phyloP scores from a whole-genome alignment of 768 basidiomycete genomes.

The Hemileccinum impolitum region DNA sequence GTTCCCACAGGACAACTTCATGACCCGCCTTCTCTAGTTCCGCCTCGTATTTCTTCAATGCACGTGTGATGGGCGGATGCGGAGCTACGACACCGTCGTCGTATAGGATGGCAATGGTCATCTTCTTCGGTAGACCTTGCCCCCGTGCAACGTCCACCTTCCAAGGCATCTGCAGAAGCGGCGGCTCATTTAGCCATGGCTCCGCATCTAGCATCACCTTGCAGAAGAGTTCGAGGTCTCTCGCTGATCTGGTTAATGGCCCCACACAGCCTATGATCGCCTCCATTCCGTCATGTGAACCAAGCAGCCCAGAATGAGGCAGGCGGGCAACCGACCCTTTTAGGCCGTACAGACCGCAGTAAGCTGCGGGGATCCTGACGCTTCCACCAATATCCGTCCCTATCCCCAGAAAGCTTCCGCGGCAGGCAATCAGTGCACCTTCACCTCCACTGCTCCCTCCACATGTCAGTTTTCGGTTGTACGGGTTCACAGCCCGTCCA shows the following conservation, averaged over 20 bases:
- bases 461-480: constrained; percentile 41
- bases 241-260: constrained; percentile 45
- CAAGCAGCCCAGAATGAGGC: constrained; percentile 48
- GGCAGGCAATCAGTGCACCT: constrained; percentile 41
- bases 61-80: constrained; percentile 45
- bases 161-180: constrained; percentile 51
- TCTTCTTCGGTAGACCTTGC: constrained; percentile 35
- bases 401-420: constrained; percentile 39
- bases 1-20: constrained; percentile 48
- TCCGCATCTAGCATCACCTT: constrained; percentile 42
- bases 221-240: constrained; percentile 49
- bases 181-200: constrained; percentile 46
- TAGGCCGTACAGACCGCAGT: constrained; percentile 41
- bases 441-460: constrained; percentile 52
- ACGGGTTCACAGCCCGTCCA: constrained; percentile 71
- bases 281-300: constrained; percentile 53
- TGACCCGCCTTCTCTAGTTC: constrained; percentile 45
- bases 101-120: constrained; percentile 46
- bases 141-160: constrained; percentile 38
- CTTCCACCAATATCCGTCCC: constrained; percentile 52
- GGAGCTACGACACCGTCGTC: constrained; percentile 51
- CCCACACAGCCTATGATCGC: constrained; percentile 49
- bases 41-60: constrained; percentile 37
- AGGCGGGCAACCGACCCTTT: constrained; percentile 48
- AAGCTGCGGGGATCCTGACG: constrained; percentile 40